Base-by-base conservation (phyloP, 306 rosid species). In the Corylus americana region DNA sequence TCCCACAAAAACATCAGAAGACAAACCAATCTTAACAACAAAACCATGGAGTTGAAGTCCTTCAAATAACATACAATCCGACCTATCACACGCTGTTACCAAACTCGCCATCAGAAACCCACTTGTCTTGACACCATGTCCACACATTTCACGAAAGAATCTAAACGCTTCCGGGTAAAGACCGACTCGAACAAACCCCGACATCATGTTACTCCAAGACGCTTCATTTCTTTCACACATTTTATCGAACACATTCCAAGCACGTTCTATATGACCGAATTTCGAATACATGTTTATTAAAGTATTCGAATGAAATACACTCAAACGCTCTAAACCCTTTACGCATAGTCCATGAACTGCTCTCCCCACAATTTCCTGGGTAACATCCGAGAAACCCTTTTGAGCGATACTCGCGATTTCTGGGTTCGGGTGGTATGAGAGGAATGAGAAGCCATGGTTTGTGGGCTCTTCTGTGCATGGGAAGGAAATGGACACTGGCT, bases 141-240 rank as follows among this genome's bases (percentile, higher is more conserved):
- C 88, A 68, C 77, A 73, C 87, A 92, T 87, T 37, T 84, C 79
- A 68, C 76, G n/a, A 55, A 92, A 95, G 82, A 95, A 90, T 31
- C 55, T 72, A 87, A 91, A 59, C 11, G 98, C 90, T 71, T 80
- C 80, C 0, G 61, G 2, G 69, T 91, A 87, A 57, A 76, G 62
- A 66, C 97, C 89, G 13, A 74, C 96, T 45, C 90, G 82, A 55
- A 91, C 97, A 64, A 87, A 88, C 58, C 92, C 89, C 3, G 98
- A 90, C 86, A 91, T 95, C 97, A 95, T 89, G 79, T 85, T 92
- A 76, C 88, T 95, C 98, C 98, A 91, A 50, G 98, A 92, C 57
- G 97, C 92, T 80, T 92, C 97, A 70, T 95, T 90, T 75, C 87
- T 92, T 13, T 89, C 85, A 8, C 39, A 35, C 84, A 92, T 89